A percentile compares a stretch with the other conserved stretches of the same genome.
phyloP scores from a whole-genome alignment of 108 stramenopile genomes.

The Nannochloropsis gaditana region DNA sequence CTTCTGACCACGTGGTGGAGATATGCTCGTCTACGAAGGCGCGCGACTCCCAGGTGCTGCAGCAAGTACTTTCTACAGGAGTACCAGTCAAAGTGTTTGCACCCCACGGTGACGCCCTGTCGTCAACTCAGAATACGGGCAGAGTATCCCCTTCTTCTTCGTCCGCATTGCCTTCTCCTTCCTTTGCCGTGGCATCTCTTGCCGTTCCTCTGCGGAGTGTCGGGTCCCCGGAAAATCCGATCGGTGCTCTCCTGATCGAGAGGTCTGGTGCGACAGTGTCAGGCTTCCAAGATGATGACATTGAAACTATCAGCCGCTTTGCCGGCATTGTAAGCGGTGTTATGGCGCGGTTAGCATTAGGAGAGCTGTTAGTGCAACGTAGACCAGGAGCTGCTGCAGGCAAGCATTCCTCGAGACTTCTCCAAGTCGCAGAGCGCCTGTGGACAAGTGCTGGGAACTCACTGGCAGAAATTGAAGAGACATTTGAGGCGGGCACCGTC shows the following conservation, averaged over 20 bases:
- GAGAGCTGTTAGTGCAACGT: neutral
- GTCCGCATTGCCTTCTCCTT: neutral
- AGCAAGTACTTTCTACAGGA: neutral
- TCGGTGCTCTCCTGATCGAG: neutral
- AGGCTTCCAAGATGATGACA: neutral
- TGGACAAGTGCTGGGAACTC: neutral
- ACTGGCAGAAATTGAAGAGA: neutral
- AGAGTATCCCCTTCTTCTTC: neutral
- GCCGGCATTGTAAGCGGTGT: neutral
- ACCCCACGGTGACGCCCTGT: too few species aligned
- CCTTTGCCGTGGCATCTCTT: neutral
- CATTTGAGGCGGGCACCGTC: neutral
- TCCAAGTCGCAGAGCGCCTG: neutral
- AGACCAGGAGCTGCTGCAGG: neutral
- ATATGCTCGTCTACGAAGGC: neutral
- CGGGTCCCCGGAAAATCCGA: neutral
- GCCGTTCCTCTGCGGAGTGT: neutral
- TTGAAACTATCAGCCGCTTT: neutral
- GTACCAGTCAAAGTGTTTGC: neutral
- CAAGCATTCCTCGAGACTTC: slow-evolving; percentile 1
- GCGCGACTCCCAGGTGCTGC: neutral
- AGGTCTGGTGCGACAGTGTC: neutral
- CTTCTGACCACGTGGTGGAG: neutral
- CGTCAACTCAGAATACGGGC: too few species aligned
- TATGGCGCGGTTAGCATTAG: neutral